A percentile compares a stretch with the other conserved stretches of the same genome.
Evolutionary conservation across 2,329 filamentous ascomycete genomes (phyloP).

Genomic region (Cladosporium sp.): DNA sequence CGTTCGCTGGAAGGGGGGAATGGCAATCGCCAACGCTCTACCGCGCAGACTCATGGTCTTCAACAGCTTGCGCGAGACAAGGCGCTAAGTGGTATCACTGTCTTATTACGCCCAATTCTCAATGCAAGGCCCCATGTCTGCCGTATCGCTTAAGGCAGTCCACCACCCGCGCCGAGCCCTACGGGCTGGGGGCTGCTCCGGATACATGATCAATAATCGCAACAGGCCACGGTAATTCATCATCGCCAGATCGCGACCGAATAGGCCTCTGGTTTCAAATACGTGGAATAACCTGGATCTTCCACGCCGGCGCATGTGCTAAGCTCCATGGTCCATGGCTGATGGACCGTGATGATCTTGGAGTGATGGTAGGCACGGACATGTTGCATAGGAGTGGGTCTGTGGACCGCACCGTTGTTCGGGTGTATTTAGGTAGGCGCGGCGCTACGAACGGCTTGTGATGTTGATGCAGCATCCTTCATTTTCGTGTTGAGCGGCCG

Average conservation of each 20-base stretch:
- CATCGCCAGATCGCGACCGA: background rate
- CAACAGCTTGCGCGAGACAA: constrained; percentile 20
- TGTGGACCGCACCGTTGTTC: constrained; percentile 19
- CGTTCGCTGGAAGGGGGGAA: constrained; percentile 2
- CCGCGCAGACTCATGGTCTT: constrained; percentile 17
- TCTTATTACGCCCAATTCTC: constrained; percentile 20
- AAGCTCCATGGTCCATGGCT: background rate
- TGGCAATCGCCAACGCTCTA: constrained; percentile 9
- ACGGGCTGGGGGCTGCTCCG: background rate
- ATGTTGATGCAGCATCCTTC: constrained; percentile 23
- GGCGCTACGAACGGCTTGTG: constrained; percentile 20
- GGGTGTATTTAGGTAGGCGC: constrained; percentile 21
- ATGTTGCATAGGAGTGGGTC: constrained; percentile 18
- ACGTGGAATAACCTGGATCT: constrained; percentile 9
- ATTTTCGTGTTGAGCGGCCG: constrained; percentile 23
- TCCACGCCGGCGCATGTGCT: constrained; percentile 15
- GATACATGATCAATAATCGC: background rate
- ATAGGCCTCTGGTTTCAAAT: constrained; percentile 14
- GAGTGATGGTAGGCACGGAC: constrained; percentile 18
- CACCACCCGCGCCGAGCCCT: constrained; percentile 16
- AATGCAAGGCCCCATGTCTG: constrained; percentile 19
- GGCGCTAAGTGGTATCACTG: constrained; percentile 14
- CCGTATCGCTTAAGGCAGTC: constrained; percentile 11
- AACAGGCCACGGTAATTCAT: background rate
- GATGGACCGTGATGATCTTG: background rate